A percentile compares a stretch with the other conserved stretches of the same genome.
Conservation (phyloP, 2,329 filamentous ascomycete genomes). For the Aurifilum marmelostoma region DNA sequence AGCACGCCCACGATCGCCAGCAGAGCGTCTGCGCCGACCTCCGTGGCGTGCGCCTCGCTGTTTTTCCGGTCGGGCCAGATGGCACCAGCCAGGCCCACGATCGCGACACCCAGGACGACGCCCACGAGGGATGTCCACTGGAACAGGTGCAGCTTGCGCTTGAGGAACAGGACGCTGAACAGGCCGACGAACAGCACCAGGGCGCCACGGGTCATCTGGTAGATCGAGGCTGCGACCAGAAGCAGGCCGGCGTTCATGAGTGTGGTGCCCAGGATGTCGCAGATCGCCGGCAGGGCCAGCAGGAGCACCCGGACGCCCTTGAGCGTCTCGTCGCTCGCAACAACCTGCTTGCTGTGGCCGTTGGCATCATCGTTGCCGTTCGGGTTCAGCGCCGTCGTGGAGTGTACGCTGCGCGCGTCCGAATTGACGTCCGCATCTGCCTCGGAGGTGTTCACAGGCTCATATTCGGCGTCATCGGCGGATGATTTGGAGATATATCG, state of each 20-base stretch:
- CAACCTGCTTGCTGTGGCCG: constrained; percentile 40
- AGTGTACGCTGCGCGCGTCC: constrained; percentile 49
- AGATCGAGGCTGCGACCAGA: constrained; percentile 93
- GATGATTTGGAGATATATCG: constrained; percentile 52
- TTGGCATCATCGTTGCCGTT: constrained; percentile 49
- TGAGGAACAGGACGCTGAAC: constrained; percentile 91
- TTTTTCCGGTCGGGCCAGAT: constrained; percentile 71
- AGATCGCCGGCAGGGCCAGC: constrained; percentile 83
- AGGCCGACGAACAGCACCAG: constrained; percentile 94
- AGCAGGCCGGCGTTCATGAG: constrained; percentile 96
- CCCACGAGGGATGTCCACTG: constrained; percentile 90
- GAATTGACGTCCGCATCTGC: constrained; percentile 49
- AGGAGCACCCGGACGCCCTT: constrained; percentile 72
- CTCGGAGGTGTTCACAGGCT: constrained; percentile 60
- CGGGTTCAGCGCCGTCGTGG: constrained; percentile 45
- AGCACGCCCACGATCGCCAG: constrained; percentile 81
- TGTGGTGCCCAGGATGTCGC: constrained; percentile 93
- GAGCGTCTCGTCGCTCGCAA: constrained; percentile 57
- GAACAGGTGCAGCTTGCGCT: constrained; percentile 77
- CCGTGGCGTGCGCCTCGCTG: constrained; percentile 42
- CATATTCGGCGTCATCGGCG: constrained; percentile 61
- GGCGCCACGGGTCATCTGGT: constrained; percentile 97
- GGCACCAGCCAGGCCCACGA: constrained; percentile 88
- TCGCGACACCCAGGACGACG: constrained; percentile 83
- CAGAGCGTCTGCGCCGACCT: constrained; percentile 53